Conservation (phyloP, 352 stramenopile genomes). For the Globisporangium apiculatum region DNA sequence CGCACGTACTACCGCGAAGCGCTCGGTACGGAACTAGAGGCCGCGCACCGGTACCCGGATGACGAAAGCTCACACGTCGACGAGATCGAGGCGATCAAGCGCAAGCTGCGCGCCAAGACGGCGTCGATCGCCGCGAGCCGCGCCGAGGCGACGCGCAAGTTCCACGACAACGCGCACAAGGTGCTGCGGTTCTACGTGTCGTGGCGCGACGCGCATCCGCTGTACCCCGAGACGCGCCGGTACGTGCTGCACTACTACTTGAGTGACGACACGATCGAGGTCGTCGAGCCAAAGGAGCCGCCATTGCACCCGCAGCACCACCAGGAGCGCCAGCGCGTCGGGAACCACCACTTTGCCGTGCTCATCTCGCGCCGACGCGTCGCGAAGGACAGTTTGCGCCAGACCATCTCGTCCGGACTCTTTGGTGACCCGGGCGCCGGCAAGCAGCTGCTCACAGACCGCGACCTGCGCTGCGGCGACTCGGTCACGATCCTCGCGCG, state of each 20-base stretch:
- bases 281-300: conserved; percentile 61
- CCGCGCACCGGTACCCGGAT: conserved; percentile 69
- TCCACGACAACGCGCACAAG: conserved; percentile 72
- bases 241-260: conserved; percentile 93
- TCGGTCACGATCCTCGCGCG: conserved; percentile 80
- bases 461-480: conserved; percentile 81
- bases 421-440: conserved; percentile 4
- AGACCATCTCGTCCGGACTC: background rate
- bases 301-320: conserved; percentile 20
- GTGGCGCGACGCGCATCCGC: conserved; percentile 87
- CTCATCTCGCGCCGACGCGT: conserved; percentile 78
- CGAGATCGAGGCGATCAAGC: conserved; percentile 54
- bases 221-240: conserved; percentile 83
- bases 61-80: conserved; percentile 41
- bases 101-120: conserved; percentile 21
- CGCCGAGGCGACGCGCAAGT: conserved; percentile 52
- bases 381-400: conserved; percentile 19
- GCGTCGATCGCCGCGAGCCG: conserved; percentile 23
- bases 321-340: conserved; percentile 33
- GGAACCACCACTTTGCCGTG: conserved; percentile 64
- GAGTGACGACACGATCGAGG: conserved; percentile 88
- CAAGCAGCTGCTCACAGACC: conserved; percentile 38
- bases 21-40: conserved; percentile 20
- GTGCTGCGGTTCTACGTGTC: conserved; percentile 90
- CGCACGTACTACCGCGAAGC: conserved; percentile 74